Conservation (phyloP, 2,329 filamentous ascomycete genomes). For the Aureobasidium subglaciale region DNA sequence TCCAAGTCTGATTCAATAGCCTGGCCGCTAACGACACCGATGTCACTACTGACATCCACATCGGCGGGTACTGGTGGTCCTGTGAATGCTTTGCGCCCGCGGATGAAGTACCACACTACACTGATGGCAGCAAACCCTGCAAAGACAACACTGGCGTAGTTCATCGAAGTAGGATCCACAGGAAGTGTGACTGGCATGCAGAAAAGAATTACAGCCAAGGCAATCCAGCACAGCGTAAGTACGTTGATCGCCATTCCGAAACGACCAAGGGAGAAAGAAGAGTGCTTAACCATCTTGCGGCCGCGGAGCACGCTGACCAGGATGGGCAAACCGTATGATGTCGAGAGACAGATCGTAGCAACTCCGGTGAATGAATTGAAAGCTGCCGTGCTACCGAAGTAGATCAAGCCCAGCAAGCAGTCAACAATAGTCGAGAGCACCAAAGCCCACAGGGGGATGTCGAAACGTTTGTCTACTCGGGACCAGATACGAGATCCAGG, state of each 20-base stretch:
- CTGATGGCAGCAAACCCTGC: conserved; percentile 28
- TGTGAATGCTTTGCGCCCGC: conserved; percentile 29
- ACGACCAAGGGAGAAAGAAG: conserved; percentile 60
- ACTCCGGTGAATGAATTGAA: conserved; percentile 77
- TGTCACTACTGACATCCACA: conserved; percentile 19
- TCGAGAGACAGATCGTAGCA: conserved; percentile 69
- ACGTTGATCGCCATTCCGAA: conserved; percentile 64
- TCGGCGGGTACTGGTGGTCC: conserved; percentile 29
- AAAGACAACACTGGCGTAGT: conserved; percentile 31
- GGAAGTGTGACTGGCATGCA: conserved; percentile 57
- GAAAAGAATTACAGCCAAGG: conserved; percentile 63
- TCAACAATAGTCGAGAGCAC: conserved; percentile 61
- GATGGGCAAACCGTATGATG: conserved; percentile 70
- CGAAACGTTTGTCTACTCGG: conserved; percentile 46
- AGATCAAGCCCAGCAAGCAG: conserved; percentile 67
- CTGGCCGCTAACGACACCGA: conserved; percentile 21
- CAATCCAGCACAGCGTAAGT: conserved; percentile 63
- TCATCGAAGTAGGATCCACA: conserved; percentile 32
- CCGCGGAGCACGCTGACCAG: conserved; percentile 61
- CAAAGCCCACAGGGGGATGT: conserved; percentile 64
- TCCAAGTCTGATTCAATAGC: conserved; percentile 22
- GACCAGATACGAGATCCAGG: conserved; percentile 40
- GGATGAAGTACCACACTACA: conserved; percentile 29
- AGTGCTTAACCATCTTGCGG: conserved; percentile 58
- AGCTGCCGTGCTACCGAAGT: conserved; percentile 68